phyloP scores from a whole-genome alignment of 192 early-diverging fungal genomes.

The Irineochytrium annulatum region DNA sequence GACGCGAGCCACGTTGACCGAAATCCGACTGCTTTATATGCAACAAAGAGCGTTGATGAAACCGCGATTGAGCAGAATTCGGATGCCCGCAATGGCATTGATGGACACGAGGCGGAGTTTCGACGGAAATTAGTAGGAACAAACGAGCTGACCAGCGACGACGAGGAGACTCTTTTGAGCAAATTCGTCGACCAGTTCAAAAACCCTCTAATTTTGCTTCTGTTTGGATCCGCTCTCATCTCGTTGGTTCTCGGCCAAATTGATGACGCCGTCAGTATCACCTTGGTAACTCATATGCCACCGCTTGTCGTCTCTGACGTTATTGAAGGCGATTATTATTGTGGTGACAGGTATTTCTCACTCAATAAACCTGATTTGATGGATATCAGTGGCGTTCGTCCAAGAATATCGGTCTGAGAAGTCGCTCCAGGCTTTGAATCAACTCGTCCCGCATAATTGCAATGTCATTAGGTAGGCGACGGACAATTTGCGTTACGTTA shows the following conservation, averaged over 20 bases:
- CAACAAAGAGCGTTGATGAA: constrained; percentile 8
- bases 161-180: constrained; percentile 58
- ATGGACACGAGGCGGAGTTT: constrained; percentile 8
- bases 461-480: constrained; percentile 65
- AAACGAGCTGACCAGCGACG: constrained; percentile 66
- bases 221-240: constrained; percentile 68
- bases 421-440: constrained; percentile 77
- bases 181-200: constrained; percentile 87
- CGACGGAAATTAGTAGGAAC: constrained; percentile 42
- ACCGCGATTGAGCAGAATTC: background rate
- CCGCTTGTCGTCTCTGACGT: background rate
- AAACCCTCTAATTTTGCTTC: constrained; percentile 76
- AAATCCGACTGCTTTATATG: constrained; percentile 23
- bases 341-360: constrained; percentile 59
- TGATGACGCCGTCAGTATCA: constrained; percentile 81
- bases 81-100: constrained; percentile 10
- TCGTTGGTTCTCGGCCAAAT: constrained; percentile 71
- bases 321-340: constrained; percentile 64
- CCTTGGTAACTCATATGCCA: constrained; percentile 49
- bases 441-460: constrained; percentile 81
- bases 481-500: background rate
- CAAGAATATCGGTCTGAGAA: constrained; percentile 86
- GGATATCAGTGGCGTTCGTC: constrained; percentile 69
- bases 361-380: background rate
- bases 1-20: too few species aligned